phyloP scores from a whole-genome alignment of 768 basidiomycete species.

The Coprinopsis cinerea region DNA sequence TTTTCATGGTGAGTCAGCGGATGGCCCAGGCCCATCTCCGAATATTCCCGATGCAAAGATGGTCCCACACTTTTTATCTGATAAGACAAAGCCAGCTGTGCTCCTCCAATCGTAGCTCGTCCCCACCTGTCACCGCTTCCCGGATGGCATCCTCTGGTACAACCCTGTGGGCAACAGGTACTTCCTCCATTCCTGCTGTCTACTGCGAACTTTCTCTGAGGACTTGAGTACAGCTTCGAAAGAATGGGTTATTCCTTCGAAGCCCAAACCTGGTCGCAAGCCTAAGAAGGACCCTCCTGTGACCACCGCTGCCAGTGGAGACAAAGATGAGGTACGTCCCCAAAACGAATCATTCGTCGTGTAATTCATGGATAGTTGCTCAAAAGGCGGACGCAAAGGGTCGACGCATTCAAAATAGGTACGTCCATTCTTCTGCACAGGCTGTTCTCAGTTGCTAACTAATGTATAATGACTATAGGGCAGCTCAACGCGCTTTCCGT shows the following conservation, averaged over 20 bases:
- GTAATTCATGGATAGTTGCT: conserved; percentile 4
- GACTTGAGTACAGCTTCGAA: conserved; percentile 58
- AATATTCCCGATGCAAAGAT: conserved; percentile 4
- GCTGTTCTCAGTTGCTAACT: not conserved
- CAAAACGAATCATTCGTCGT: not conserved
- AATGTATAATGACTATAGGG: conserved; percentile 35
- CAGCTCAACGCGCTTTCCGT: conserved; percentile 85
- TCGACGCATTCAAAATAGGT: conserved; percentile 76
- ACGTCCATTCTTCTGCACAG: conserved; percentile 13
- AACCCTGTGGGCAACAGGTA: conserved; percentile 75
- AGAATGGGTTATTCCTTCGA: conserved; percentile 84
- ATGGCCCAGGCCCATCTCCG: not conserved
- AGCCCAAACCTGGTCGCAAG: conserved; percentile 83
- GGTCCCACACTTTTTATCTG: conserved; percentile 4
- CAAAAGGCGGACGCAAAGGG: conserved; percentile 48
- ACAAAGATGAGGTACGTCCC: conserved; percentile 43
- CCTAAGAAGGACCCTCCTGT: conserved; percentile 63
- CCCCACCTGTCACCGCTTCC: not conserved
- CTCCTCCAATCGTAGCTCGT: not conserved
- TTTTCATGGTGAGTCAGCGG: not conserved
- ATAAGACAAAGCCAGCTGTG: conserved; percentile 7
- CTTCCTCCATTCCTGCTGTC: conserved; percentile 7
- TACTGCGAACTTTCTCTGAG: conserved; percentile 12
- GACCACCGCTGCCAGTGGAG: conserved; percentile 27
- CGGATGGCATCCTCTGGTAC: conserved; percentile 40